Evolutionary conservation across 2,329 filamentous ascomycete genomes (phyloP).

Genomic region (Aspergillus aculeatinus): DNA sequence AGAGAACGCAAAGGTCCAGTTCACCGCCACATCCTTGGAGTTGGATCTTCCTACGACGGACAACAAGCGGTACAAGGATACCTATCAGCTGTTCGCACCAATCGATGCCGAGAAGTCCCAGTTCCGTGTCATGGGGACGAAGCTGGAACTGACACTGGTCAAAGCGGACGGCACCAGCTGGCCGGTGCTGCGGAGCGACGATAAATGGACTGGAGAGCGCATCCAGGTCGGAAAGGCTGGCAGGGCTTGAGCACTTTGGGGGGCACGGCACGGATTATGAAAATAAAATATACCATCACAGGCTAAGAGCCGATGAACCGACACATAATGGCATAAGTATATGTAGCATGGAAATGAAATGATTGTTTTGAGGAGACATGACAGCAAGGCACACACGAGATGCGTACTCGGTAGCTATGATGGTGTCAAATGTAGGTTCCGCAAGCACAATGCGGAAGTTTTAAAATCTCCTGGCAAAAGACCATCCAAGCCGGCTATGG

Average conservation of each 20-base stretch:
- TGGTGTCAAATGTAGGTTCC: no score
- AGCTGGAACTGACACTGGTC: conserved; percentile 75
- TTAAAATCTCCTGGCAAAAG: no score
- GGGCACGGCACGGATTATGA: background rate
- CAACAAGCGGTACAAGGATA: conserved; percentile 74
- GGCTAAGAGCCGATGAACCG: background rate
- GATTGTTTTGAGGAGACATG: no score
- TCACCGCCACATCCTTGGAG: conserved; percentile 61
- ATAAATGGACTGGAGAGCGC: conserved; percentile 72
- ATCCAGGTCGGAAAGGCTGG: conserved; percentile 85
- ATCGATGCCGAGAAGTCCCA: conserved; percentile 75
- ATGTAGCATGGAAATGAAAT: no score
- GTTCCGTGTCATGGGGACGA: conserved; percentile 83
- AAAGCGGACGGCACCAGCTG: conserved; percentile 76
- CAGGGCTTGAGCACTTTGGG: conserved; percentile 43
- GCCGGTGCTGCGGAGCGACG: conserved; percentile 80
- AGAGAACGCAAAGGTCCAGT: conserved; percentile 69
- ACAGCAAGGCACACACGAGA: no score
- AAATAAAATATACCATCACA: background rate
- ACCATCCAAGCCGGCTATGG: no score
- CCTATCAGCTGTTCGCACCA: conserved; percentile 70
- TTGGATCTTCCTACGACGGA: conserved; percentile 87
- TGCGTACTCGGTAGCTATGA: no score
- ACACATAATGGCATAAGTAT: background rate
- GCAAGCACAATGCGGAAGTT: no score